phyloP scores from a whole-genome alignment of 176 grass and related monocot genomes.

The Stipa capillata region DNA sequence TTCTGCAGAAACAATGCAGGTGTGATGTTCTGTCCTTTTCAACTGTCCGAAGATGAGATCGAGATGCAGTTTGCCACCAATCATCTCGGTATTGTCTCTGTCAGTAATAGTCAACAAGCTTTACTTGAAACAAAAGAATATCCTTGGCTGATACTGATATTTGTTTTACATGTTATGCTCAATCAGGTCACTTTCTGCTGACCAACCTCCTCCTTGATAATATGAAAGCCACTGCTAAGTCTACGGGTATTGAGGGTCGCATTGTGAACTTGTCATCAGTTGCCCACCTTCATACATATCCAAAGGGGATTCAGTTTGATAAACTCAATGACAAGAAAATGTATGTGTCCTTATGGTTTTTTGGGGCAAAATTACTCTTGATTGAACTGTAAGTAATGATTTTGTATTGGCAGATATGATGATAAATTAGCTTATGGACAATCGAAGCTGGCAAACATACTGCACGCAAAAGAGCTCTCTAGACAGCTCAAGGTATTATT shows the following conservation, averaged over 20 bases:
- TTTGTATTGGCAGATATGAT: constrained; percentile 53
- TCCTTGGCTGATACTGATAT: background rate
- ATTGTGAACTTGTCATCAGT: constrained; percentile 90
- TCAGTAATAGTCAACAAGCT: background rate
- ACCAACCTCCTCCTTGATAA: constrained; percentile 89
- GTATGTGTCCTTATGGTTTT: constrained; percentile 41
- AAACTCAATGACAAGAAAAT: constrained; percentile 49
- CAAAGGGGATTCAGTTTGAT: constrained; percentile 64
- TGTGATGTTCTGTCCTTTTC: constrained; percentile 90
- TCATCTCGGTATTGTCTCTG: constrained; percentile 63
- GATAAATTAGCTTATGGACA: constrained; percentile 93
- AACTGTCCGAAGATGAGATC: constrained; percentile 82
- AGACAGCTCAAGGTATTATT: constrained; percentile 59
- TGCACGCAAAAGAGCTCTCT: constrained; percentile 81
- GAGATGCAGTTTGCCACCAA: constrained; percentile 94
- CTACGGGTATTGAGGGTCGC: constrained; percentile 65
- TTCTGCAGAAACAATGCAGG: constrained; percentile 88
- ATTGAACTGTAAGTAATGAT: constrained; percentile 18
- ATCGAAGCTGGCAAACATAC: constrained; percentile 91
- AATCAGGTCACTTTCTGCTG: constrained; percentile 88
- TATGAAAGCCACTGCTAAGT: constrained; percentile 70
- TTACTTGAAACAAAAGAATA: background rate
- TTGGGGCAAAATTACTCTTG: background rate
- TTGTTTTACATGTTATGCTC: background rate
- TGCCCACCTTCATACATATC: constrained; percentile 75